phyloP scores from a whole-genome alignment of 2,329 filamentous ascomycete genomes.

The Calonectria hongkongensis region DNA sequence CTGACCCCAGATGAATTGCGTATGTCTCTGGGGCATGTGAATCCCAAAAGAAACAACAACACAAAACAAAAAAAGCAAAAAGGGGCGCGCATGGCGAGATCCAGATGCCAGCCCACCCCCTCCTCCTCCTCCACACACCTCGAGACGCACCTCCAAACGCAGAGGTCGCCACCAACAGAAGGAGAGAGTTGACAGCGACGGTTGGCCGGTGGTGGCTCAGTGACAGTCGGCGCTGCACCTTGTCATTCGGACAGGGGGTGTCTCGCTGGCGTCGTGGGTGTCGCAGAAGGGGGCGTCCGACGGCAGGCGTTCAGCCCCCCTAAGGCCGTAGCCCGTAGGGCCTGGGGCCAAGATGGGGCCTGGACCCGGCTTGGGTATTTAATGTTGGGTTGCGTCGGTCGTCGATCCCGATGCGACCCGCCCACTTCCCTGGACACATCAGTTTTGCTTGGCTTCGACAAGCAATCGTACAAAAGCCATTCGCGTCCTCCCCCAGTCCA shows the following conservation, averaged over 20 bases:
- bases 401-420: slow-evolving; percentile 28
- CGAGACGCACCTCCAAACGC: background rate
- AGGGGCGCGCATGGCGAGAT: slow-evolving; percentile 25
- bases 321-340: background rate
- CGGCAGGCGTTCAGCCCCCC: slow-evolving; percentile 21
- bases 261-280: slow-evolving; percentile 10
- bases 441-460: slow-evolving; percentile 12
- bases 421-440: slow-evolving; percentile 21
- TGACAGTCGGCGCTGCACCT: slow-evolving; percentile 29
- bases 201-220: slow-evolving; percentile 19
- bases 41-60: background rate
- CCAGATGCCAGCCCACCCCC: slow-evolving; percentile 2
- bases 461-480: slow-evolving; percentile 16
- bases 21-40: slow-evolving; percentile 14
- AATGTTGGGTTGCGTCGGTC: slow-evolving; percentile 27
- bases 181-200: slow-evolving; percentile 17
- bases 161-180: slow-evolving; percentile 20
- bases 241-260: slow-evolving; percentile 24
- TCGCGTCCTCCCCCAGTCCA: slow-evolving; percentile 8
- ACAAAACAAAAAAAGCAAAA: slow-evolving; percentile 22
- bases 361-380: slow-evolving; percentile 24
- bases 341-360: slow-evolving; percentile 10
- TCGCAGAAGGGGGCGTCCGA: slow-evolving; percentile 20
- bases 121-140: background rate
- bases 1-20: slow-evolving; percentile 15